Conservation (phyloP, 306 rosid genomes). For the Sechiopsis laciniata region DNA sequence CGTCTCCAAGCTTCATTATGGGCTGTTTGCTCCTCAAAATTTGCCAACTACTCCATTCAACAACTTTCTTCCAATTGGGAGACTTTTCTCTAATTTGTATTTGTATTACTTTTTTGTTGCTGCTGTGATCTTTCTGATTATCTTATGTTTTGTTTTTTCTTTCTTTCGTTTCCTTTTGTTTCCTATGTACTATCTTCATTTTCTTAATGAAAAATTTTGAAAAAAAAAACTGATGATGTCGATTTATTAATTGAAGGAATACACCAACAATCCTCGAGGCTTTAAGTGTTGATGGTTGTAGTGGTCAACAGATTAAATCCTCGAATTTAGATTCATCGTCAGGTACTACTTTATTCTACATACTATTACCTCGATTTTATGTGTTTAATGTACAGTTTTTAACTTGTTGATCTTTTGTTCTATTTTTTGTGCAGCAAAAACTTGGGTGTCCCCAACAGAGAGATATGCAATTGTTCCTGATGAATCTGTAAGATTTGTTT, state of each 20-base stretch:
- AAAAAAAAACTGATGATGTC: slow-evolving; percentile 30
- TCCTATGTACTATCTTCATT: no score
- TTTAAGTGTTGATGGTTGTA: slow-evolving; percentile 80
- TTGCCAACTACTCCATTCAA: no score
- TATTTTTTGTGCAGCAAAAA: slow-evolving; percentile 43
- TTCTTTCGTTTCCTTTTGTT: no score
- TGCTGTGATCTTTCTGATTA: no score
- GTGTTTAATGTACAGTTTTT: slow-evolving; percentile 9
- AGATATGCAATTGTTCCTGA: slow-evolving; percentile 97
- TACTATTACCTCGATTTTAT: slow-evolving; percentile 11
- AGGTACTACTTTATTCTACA: slow-evolving; percentile 42
- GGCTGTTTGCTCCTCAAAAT: no score
- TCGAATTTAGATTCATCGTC: slow-evolving; percentile 56
- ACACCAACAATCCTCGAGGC: slow-evolving; percentile 66
- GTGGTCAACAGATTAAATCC: slow-evolving; percentile 66
- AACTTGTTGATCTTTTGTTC: slow-evolving; percentile 18
- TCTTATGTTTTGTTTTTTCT: no score
- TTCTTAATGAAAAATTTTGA: no score
- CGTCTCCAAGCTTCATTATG: no score
- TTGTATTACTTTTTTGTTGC: no score
- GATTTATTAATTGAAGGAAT: slow-evolving; percentile 49
- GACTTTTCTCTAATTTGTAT: no score
- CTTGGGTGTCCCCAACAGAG: slow-evolving; percentile 56
- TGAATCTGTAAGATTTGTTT: slow-evolving; percentile 59
- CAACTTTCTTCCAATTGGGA: no score